Percentiles rank a stretch among this genome's conserved stretches.
These are phyloP conservation scores for Juncus inflexus DNA, from an alignment of 176 grass and related monocot species.

Conservation along the genomic window DNA sequence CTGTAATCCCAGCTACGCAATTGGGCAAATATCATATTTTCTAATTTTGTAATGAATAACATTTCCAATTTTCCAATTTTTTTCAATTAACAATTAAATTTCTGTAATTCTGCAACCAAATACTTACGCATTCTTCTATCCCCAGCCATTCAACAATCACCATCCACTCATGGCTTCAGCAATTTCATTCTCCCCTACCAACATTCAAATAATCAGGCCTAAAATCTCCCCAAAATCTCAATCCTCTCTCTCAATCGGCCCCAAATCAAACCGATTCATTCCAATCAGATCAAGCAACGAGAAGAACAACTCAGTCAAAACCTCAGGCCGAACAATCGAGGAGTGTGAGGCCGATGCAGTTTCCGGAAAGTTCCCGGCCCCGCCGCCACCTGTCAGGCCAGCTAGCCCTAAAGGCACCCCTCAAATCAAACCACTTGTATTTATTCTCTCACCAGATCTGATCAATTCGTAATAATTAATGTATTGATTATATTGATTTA, in stretches of 20 bases:
- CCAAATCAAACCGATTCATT: constrained; percentile 31
- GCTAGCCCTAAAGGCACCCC: constrained; percentile 74
- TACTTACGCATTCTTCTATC: too few relatives aligned
- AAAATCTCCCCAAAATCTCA: constrained; percentile 36
- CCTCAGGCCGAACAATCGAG: constrained; percentile 67
- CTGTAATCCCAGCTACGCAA: too few relatives aligned
- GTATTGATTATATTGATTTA: not conserved
- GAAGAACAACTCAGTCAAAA: constrained; percentile 49
- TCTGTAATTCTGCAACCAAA: too few relatives aligned
- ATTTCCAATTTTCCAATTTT: too few relatives aligned
- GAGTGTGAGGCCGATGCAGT: constrained; percentile 93
- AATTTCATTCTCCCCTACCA: constrained; percentile 55
- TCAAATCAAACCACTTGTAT: constrained; percentile 66
- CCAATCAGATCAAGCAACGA: constrained; percentile 59
- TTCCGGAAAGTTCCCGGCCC: constrained; percentile 59
- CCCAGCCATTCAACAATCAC: too few relatives aligned
- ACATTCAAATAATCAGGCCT: constrained; percentile 42
- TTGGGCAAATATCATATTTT: too few relatives aligned
- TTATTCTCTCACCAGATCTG: constrained; percentile 15
- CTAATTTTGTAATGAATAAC: too few relatives aligned
- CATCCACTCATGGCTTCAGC: constrained; percentile 47
- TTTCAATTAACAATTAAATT: too few relatives aligned
- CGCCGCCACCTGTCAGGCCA: constrained; percentile 44
- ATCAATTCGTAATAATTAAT: constrained; percentile 7
- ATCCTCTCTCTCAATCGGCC: constrained; percentile 23